phyloP scores from a whole-genome alignment of 2,329 filamentous ascomycete species.

The Penicillium paneum region DNA sequence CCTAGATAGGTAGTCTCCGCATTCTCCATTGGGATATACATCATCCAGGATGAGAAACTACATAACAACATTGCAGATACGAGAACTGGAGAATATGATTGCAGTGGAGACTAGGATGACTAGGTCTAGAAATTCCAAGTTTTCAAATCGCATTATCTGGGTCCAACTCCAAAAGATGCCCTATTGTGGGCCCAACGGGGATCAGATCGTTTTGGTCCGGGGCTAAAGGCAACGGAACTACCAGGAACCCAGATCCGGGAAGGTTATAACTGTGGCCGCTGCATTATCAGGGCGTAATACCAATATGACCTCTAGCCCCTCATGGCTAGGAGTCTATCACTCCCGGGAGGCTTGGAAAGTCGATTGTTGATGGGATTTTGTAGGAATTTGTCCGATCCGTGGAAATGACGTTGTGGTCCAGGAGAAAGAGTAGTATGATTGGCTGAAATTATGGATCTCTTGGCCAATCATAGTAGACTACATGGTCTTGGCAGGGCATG shows the following conservation, averaged over 20 bases:
- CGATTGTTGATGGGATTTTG: neutral
- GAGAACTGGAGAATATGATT: neutral
- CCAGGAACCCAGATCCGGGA: slow-evolving; percentile 1
- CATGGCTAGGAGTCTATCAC: neutral
- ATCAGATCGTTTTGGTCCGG: slow-evolving; percentile 1
- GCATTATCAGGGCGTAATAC: neutral
- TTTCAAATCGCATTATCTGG: neutral
- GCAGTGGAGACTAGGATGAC: neutral
- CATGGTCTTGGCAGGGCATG: neutral
- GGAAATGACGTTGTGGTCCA: neutral
- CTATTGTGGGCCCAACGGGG: neutral
- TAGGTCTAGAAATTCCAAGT: neutral
- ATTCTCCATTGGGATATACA: neutral
- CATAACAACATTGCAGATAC: too few species aligned
- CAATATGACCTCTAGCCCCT: too few species aligned
- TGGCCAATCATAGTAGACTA: neutral
- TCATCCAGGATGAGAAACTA: neutral
- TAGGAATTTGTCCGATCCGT: neutral
- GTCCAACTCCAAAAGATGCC: neutral
- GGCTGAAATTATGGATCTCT: rapidly evolving
- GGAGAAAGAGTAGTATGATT: neutral
- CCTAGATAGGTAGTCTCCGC: neutral
- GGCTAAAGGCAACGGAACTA: slow-evolving; percentile 1
- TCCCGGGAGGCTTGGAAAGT: neutral
- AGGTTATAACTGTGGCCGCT: neutral